Evolutionary conservation across 1,139 yeast species (phyloP), one percentile per base, ranked within the genome.

Genomic region (Pichia sp.): DNA sequence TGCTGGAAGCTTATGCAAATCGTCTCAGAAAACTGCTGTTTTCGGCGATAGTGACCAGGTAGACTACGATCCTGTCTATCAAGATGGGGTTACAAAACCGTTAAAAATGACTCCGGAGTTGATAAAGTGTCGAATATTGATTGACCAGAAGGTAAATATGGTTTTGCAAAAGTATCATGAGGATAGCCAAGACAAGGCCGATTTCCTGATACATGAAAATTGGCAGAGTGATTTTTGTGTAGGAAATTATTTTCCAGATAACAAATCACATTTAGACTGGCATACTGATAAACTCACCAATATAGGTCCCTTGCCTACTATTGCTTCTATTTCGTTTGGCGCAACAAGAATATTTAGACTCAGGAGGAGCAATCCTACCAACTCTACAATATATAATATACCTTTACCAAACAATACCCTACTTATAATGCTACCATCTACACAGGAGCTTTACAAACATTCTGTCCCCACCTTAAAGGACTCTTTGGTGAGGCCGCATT

Each of bases 371-470:
- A 65, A 62, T 30, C 63, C 61, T 54, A 57, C 62, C 48, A 65
- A 55, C 52, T 58, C 58, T 19, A 64, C 65, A 0, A 75, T 77
- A 13, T 73, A 74, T 58, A 77, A 85, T 15, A 72, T 85, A 2
- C 83, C 80, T 29, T 64, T 84, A 3, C 85, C 87, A 0, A 88
- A 86, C 65, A 86, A 86, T 62, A 75, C 87, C 8, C 66, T 87
- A 53, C 62, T 86, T 2, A 68, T 87, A 5, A 86, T 87, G 95
- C 82, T 83, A 59, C 86, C 89, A 0, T 89, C 89, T 1, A 82
- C 88, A 59, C 95, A 87, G 65, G 95, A 87, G 60, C 79, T 79
- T 49, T 87, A 71, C 66, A 85, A 82, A 61, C 92, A 86, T 63
- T 71, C 80, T 56, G 74, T 82, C 26, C 78, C 75, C 49, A 75